These are phyloP conservation scores for Candida smagusa DNA, from an alignment of 1,139 yeast genomes.

Conservation along the genomic window DNA sequence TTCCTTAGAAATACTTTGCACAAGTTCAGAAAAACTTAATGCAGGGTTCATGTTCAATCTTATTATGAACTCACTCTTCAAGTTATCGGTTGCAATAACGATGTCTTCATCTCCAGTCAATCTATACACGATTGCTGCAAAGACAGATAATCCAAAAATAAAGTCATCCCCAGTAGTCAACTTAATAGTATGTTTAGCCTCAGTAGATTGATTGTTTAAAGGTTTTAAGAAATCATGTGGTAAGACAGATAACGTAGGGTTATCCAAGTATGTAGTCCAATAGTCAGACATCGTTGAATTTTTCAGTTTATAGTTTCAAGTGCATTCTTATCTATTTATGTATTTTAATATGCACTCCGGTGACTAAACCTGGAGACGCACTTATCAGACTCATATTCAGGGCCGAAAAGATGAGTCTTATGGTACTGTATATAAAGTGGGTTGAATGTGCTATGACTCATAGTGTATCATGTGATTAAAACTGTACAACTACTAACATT, in stretches of 20 bases:
- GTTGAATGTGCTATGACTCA: background rate
- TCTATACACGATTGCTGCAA: conserved; percentile 70
- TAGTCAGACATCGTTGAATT: conserved; percentile 26
- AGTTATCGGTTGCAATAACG: conserved; percentile 67
- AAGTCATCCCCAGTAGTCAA: conserved; percentile 33
- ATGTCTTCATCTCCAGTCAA: conserved; percentile 94
- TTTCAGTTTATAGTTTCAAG: background rate
- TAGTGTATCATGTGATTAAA: background rate
- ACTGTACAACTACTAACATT: background rate
- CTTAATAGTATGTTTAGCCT: conserved; percentile 49
- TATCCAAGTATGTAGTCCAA: conserved; percentile 72
- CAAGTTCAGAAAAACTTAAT: conserved; percentile 51
- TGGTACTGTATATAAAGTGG: background rate
- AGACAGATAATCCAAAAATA: conserved; percentile 60
- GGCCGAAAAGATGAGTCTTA: background rate
- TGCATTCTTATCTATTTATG: too few species aligned
- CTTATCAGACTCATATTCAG: background rate
- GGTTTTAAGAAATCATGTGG: conserved; percentile 89
- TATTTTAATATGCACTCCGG: background rate
- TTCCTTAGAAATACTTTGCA: conserved; percentile 41
- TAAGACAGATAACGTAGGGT: conserved; percentile 79
- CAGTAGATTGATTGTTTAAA: conserved; percentile 63
- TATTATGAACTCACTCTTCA: conserved; percentile 50
- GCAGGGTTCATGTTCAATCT: conserved; percentile 58
- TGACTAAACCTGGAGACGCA: background rate